Evolutionary conservation across 2,329 filamentous ascomycete genomes (phyloP), one percentile per base, ranked within the genome.

Genomic region (Verticillium nubilum): DNA sequence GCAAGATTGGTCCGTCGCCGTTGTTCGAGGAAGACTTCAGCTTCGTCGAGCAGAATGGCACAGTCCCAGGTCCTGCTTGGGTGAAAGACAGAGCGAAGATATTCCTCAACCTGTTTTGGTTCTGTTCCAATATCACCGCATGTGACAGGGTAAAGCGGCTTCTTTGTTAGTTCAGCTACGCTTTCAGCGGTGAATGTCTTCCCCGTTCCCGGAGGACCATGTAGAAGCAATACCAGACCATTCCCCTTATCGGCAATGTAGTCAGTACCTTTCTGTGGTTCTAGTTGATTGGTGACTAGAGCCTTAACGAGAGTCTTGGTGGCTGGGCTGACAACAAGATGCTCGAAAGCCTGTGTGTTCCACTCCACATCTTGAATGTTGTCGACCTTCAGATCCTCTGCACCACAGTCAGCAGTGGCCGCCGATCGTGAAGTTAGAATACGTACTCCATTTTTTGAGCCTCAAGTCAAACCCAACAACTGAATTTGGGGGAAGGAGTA

Each of bases 241-340:
- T 47, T 26, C 3, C 57, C 57, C 28, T 61, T 61, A 3, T 57
- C 57, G 4, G n/a, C 13, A n/a, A 61, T 58, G 3, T 59, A 23
- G 27, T 61, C 59, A 68, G 93, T 87, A 72, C 90, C 72, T 66
- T 81, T 78, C 10, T 73, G 74, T 66, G 80, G 15, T 5, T 5
- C 6, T 17, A 47, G 37, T 7, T 47, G 37, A 23, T 47, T 90
- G 62, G 91, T 87, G 1, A 97, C 92, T 47, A 83, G 79, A 1
- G 79, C 78, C 17, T 77, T 72, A 62, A 83, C 76, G 6, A 83
- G 71, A 47, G 81, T 76, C 68, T 83, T 84, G 58, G 80, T 74
- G 26, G 77, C 76, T 0, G 73, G 62, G 0, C 78, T 76, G 29
- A 83, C 72, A 13, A 83, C 80, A 3, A 84, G 76, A 2, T 72